These are phyloP conservation scores for Fomitopsis schrenkii DNA, from an alignment of 1,284 basidiomycete genomes.

Conservation along the genomic window DNA sequence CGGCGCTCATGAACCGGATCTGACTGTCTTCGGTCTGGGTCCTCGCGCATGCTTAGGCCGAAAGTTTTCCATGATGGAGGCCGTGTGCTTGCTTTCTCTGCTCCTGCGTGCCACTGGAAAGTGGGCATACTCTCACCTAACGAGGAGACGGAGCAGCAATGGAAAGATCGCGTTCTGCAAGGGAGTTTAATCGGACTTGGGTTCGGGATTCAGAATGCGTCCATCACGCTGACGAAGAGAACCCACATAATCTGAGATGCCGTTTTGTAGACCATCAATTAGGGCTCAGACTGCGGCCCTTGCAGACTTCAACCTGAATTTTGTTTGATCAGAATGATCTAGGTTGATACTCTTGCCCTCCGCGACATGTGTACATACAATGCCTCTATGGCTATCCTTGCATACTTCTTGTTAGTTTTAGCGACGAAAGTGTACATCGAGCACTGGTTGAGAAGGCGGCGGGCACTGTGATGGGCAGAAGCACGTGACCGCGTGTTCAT, in stretches of 20 bases:
- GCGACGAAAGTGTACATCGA: too few relatives aligned
- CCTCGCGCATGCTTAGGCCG: conserved; percentile 25
- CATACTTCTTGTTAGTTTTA: too few relatives aligned
- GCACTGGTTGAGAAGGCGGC: too few relatives aligned
- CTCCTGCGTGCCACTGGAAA: conserved; percentile 28
- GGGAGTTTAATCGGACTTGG: conserved; percentile 1
- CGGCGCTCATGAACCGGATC: conserved; percentile 14
- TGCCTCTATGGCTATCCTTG: too few relatives aligned
- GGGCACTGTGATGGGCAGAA: too few relatives aligned
- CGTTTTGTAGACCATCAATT: too few relatives aligned
- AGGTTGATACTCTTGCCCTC: too few relatives aligned
- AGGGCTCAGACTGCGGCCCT: too few relatives aligned
- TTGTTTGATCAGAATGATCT: too few relatives aligned
- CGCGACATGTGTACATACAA: too few relatives aligned
- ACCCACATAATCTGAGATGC: too few relatives aligned
- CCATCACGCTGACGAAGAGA: neutral
- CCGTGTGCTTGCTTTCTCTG: conserved; percentile 22
- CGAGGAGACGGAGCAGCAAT: conserved; percentile 10
- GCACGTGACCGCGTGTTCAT: conserved; percentile 18
- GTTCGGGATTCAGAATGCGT: neutral
- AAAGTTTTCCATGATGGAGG: conserved; percentile 28
- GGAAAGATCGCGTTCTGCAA: conserved; percentile 8
- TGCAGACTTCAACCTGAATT: too few relatives aligned
- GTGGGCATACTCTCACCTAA: conserved; percentile 6
- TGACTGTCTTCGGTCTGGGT: conserved; percentile 18